These are phyloP conservation scores for Leersia perrieri DNA, from an alignment of 176 grass and related monocot genomes.

Conservation along the genomic window DNA sequence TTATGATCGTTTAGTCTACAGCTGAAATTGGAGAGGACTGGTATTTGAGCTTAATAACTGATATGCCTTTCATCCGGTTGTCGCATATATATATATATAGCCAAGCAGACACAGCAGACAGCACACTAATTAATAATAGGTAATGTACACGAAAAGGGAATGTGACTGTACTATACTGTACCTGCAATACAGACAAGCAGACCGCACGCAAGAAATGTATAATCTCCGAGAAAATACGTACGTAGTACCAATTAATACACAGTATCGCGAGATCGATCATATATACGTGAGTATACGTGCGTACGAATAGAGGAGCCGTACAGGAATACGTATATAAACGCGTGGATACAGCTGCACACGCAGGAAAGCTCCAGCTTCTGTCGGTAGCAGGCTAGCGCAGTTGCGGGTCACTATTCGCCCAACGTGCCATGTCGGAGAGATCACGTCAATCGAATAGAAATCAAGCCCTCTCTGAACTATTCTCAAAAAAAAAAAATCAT, in stretches of 20 bases:
- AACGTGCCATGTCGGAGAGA: neutral
- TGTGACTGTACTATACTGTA: neutral
- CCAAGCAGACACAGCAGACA: no score
- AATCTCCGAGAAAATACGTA: neutral
- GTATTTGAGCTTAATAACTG: no score
- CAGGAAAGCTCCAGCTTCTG: neutral
- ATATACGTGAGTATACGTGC: no score
- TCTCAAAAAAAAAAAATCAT: no score
- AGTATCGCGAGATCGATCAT: no score
- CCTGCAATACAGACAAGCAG: neutral
- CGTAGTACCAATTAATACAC: neutral
- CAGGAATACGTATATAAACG: neutral
- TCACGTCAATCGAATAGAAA: neutral
- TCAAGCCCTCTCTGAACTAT: neutral
- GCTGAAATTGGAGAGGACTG: no score
- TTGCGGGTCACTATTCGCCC: neutral
- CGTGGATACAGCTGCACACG: neutral
- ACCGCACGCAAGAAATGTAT: neutral
- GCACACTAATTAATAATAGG: no score
- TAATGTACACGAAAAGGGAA: neutral
- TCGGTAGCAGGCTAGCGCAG: neutral
- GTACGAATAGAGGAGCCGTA: neutral
- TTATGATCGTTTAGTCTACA: no score
- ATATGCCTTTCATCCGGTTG: neutral
- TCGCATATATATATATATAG: neutral